Evolutionary conservation across 2,329 filamentous ascomycete species (phyloP), one percentile per base, ranked within the genome.

Genomic region (Penicillium sp.): DNA sequence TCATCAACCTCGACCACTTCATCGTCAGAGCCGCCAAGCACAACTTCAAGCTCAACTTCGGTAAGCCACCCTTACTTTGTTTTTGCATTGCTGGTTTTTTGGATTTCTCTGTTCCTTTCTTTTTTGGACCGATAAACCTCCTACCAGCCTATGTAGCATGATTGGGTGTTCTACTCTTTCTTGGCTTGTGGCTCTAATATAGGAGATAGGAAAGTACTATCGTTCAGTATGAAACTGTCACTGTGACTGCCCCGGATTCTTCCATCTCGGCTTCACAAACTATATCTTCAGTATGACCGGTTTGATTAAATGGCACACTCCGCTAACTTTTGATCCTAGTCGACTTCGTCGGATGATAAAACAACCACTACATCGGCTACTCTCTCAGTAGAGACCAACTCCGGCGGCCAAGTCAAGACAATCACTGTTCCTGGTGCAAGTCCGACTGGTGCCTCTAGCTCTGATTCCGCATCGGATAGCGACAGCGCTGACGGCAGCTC

Each of bases 341-440:
- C 63, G 14, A 54, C 55, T 25, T n/a, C 55, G 22, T 53, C 47
- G 26, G 35, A 33, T 31, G 54, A 64, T 19, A 42, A 48, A 12
- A 55, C 58, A 9, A 62, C 63, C 1, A 66, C 63, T 9, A 57
- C 61, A 1, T 53, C 43, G 8, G 50, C 45, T 9, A 56, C 43
- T 4, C 40, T 65, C 14, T 57, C 63, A 31, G 51, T 63, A 30
- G 58, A 69, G 42, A 72, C 69, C 5, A 61, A 61, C 36, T 57
- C 61, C 17, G 58, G 58, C 5, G 68, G 69, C 11, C 36, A 64
- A 46, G 62, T 70, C 3, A 69, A 65, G 55, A 72, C 69, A 3
- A 59, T 72, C 53, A 72, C 67, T 6, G 61, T 67, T 45, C 41
- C 62, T 50, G 66, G 46, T n/a, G 38, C 61, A 1, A 43, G 53